Evolutionary conservation across 495 filamentous ascomycete species (phyloP).

Genomic region (Amorphotheca resinae): DNA sequence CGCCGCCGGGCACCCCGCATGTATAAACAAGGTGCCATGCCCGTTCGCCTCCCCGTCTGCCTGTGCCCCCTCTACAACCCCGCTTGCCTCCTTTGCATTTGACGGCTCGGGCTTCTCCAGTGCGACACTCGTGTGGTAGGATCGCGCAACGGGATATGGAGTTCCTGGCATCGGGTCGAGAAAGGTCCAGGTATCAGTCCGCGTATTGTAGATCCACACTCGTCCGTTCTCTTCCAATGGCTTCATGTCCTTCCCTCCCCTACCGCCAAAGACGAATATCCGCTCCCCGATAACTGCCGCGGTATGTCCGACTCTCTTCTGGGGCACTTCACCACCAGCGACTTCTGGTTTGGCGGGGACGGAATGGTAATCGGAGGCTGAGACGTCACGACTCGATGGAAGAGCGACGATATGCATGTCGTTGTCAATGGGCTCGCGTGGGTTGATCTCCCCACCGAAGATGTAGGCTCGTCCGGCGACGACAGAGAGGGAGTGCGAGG

Average conservation of each 20-base stretch:
- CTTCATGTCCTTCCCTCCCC: constrained; percentile 29
- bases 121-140: constrained; percentile 35
- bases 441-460: constrained; percentile 47
- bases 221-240: constrained; percentile 48
- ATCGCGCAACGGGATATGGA: constrained; percentile 30
- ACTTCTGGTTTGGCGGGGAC: constrained; percentile 33
- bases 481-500: constrained; percentile 57
- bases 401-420: constrained; percentile 55
- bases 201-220: constrained; percentile 53
- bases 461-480: constrained; percentile 55
- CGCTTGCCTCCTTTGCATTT: constrained; percentile 36
- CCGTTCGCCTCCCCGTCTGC: constrained; percentile 31
- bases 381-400: constrained; percentile 32
- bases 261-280: constrained; percentile 55
- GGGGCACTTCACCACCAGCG: constrained; percentile 29
- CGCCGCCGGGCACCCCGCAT: constrained; percentile 53
- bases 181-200: constrained; percentile 40
- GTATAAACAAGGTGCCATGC: constrained; percentile 51
- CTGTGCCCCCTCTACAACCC: constrained; percentile 30
- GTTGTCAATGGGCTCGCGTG: constrained; percentile 49
- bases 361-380: constrained; percentile 41
- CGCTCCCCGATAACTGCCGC: constrained; percentile 43
- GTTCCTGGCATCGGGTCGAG: constrained; percentile 35
- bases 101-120: constrained; percentile 31
- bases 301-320: constrained; percentile 43